phyloP scores from a whole-genome alignment of 2,329 filamentous ascomycete genomes.

The Aspergillus versicolor region DNA sequence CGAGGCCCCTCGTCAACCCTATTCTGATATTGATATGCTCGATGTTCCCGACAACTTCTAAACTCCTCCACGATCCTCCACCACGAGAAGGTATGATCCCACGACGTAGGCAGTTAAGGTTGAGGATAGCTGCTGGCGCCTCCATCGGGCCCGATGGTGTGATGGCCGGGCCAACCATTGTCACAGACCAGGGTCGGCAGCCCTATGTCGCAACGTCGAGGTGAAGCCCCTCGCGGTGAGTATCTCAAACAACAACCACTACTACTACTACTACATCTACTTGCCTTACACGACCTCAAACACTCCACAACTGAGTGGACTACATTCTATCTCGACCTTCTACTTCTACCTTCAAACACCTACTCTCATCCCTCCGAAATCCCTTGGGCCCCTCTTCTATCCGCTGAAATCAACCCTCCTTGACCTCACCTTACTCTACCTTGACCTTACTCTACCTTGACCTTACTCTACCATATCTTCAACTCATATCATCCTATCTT shows the following conservation, averaged over 20 bases:
- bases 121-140: not conserved
- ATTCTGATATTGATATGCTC: not conserved
- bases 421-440: no score
- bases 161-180: not conserved
- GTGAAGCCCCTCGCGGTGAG: not conserved
- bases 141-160: not conserved
- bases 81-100: not conserved
- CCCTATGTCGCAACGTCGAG: not conserved
- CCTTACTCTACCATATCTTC: no score
- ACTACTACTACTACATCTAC: not conserved
- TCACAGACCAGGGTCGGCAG: not conserved
- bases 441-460: no score
- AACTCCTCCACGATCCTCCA: not conserved
- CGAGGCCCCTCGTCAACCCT: not conserved
- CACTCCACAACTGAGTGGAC: not conserved
- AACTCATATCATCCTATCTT: no score
- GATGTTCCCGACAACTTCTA: not conserved
- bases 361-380: no score
- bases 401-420: no score
- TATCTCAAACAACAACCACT: not conserved
- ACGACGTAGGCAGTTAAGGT: not conserved
- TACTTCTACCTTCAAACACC: no score
- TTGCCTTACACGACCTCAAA: not conserved
- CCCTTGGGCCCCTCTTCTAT: no score
- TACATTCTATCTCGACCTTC: no score